Conservation (phyloP, 1,284 basidiomycete species). For the Naganishia liquefaciens region DNA sequence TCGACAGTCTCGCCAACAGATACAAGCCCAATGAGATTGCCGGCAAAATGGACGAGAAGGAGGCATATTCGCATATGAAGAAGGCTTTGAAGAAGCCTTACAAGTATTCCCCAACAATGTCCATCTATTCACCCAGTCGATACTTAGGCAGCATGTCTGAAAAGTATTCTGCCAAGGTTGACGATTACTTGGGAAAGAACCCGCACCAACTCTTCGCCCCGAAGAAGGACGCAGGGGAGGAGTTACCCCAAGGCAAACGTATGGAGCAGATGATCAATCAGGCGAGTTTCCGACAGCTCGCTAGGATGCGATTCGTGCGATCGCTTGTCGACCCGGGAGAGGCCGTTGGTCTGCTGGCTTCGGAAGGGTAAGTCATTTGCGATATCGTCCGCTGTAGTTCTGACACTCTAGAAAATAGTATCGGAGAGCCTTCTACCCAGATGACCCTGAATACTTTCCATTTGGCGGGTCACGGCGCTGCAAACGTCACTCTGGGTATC, state of each 20-base stretch:
- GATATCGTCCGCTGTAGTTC: slow-evolving; percentile 17
- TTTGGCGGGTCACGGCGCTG: slow-evolving; percentile 97
- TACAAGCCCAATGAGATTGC: slow-evolving; percentile 68
- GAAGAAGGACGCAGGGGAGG: slow-evolving; percentile 57
- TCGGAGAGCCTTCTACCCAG: slow-evolving; percentile 98
- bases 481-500: slow-evolving; percentile 98
- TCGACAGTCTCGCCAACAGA: slow-evolving; percentile 72
- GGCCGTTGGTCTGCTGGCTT: slow-evolving; percentile 95
- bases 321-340: slow-evolving; percentile 96
- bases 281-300: slow-evolving; percentile 72
- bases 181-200: slow-evolving; percentile 78
- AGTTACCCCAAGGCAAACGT: slow-evolving; percentile 53
- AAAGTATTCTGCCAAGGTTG: slow-evolving; percentile 79
- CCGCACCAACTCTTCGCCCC: slow-evolving; percentile 70
- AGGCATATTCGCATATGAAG: slow-evolving; percentile 80
- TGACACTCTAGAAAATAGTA: slow-evolving; percentile 58
- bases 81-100: slow-evolving; percentile 75
- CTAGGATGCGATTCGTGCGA: slow-evolving; percentile 88
- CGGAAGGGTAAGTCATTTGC: slow-evolving; percentile 77
- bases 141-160: slow-evolving; percentile 92
- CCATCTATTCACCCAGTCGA: slow-evolving; percentile 73
- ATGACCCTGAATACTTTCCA: slow-evolving; percentile 99
- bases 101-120: slow-evolving; percentile 72
- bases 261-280: slow-evolving; percentile 58
- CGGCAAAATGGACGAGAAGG: slow-evolving; percentile 66